Percentiles rank a stretch among this genome's conserved stretches.
phyloP scores from a whole-genome alignment of 345 rosid genomes.

The Clausena lansium region DNA sequence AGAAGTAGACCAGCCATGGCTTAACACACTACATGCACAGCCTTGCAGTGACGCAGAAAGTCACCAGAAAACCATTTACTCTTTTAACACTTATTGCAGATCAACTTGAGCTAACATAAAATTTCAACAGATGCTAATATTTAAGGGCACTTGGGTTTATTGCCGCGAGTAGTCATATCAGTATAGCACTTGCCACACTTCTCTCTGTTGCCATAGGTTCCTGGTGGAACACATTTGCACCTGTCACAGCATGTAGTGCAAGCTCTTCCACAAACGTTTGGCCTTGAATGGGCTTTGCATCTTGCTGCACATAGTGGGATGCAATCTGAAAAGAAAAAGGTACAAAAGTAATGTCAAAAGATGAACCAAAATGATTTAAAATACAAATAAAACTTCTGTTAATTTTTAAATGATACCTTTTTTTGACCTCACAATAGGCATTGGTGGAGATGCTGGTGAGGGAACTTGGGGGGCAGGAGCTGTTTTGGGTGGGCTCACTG shows the following conservation, averaged over 20 bases:
- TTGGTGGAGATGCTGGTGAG: conserved; percentile 22
- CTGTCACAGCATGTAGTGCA: conserved; percentile 86
- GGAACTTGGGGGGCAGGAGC: conserved; percentile 2
- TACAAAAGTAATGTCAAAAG: not conserved
- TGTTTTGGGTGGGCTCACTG: conserved; percentile 14
- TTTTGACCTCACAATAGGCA: conserved; percentile 49
- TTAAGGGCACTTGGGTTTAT: conserved; percentile 72
- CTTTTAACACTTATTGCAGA: conserved; percentile 7
- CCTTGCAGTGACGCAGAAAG: conserved; percentile 6
- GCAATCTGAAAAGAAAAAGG: conserved; percentile 49
- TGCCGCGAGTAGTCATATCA: conserved; percentile 67
- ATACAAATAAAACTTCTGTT: not conserved
- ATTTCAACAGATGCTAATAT: not conserved
- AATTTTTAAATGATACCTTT: conserved; percentile 37
- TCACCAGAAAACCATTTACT: conserved; percentile 5
- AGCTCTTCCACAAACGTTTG: conserved; percentile 63
- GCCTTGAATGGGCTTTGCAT: conserved; percentile 74
- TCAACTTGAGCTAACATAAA: not conserved
- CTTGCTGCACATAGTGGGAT: conserved; percentile 62
- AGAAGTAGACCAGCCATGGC: not conserved
- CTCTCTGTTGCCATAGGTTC: conserved; percentile 84
- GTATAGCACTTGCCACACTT: conserved; percentile 88
- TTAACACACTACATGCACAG: not conserved
- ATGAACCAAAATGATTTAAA: not conserved
- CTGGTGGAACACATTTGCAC: conserved; percentile 97